Evolutionary conservation across 305 asterid genomes (phyloP).

Genomic region (Ilex paraguariensis): DNA sequence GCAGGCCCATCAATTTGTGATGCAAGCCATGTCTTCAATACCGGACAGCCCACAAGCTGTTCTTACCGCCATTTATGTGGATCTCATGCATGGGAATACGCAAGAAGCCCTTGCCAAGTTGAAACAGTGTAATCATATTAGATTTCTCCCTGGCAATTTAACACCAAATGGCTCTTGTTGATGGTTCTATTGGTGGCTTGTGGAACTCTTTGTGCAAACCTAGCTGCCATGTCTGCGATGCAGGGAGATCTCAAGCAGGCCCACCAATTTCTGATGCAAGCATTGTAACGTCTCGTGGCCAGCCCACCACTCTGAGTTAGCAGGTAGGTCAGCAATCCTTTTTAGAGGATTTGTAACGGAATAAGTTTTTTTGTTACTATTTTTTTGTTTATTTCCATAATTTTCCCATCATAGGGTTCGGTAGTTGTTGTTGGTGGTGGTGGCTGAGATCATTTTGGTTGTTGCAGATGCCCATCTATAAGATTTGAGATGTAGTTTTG

Average conservation of each 20-base stretch:
- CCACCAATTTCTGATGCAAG: constrained; percentile 36
- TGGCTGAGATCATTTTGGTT: constrained; percentile 12
- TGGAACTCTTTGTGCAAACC: constrained; percentile 55
- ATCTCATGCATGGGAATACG: constrained; percentile 55
- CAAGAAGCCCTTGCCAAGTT: constrained; percentile 64
- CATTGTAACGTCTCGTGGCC: constrained; percentile 23
- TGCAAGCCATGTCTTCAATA: constrained; percentile 41
- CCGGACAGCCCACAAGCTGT: constrained; percentile 54
- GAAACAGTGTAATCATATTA: constrained; percentile 45
- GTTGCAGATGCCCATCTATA: background rate
- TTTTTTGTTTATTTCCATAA: constrained; percentile 9
- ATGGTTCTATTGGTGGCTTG: constrained; percentile 24
- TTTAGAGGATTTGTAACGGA: constrained; percentile 65
- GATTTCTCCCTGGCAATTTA: constrained; percentile 37
- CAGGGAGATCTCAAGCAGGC: constrained; percentile 74
- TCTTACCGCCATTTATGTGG: constrained; percentile 70
- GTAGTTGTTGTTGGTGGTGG: constrained; percentile 28
- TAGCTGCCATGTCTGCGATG: constrained; percentile 57
- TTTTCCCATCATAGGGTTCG: constrained; percentile 24
- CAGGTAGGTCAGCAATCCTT: constrained; percentile 67
- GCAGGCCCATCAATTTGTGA: constrained; percentile 46
- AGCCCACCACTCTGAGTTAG: constrained; percentile 38
- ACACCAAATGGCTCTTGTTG: constrained; percentile 27
- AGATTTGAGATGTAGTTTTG: background rate
- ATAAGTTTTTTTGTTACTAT: constrained; percentile 29